Base-by-base conservation (phyloP, 148 eudicot genomes). In the Limonium bicolor region DNA sequence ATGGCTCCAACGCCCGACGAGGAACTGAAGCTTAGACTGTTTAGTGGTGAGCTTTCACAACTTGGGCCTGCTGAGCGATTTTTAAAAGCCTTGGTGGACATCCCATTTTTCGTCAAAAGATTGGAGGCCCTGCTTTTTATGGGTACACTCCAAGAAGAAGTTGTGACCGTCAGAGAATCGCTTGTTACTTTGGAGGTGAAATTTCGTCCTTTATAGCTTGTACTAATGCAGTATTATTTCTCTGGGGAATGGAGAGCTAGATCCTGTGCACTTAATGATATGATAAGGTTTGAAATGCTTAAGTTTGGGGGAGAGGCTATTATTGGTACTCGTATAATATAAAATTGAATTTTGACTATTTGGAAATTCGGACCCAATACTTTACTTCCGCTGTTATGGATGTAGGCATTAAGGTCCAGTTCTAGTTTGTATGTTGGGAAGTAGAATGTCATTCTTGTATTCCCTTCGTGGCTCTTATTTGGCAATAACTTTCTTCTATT, bases 11-110 rank as follows among this genome's bases (percentile, higher is more conserved):
- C 85, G 23, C 19, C 65, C 16, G 85, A 77, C 18, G 92, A 81
- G 62, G 92, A 81, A 68, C 53, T 72, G 42, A 83, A 78, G 58
- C 64, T 83, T 23, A 65, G 78, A 48, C 67, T 78, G 36, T 83
- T 53, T 38, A 65, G 9, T 55, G 94, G 80, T 41, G 69, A 73
- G 12, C 56, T 63, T 53, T 65, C 87, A 59, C 73, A 59, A 44
- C 83, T 83, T 40, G 80, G 87, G 27, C 71, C 87, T 11, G 87
- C 94, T 11, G 94, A 83, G 46, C 76, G 87, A 36, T 83, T 83
- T 65, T 27, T 83, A 47, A 83, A 83, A 60, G 63, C 56, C 27
- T 48, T 78, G 66, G 80, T 70, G 33, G 87, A 76, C 25, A 72
- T 76, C 36, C 94, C 94, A 17, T 78, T 72, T 61, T 70, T 80